Percentiles rank a stretch among this genome's conserved stretches.
phyloP scores from a whole-genome alignment of 163 green algal species.

The Botryococcus braunii region DNA sequence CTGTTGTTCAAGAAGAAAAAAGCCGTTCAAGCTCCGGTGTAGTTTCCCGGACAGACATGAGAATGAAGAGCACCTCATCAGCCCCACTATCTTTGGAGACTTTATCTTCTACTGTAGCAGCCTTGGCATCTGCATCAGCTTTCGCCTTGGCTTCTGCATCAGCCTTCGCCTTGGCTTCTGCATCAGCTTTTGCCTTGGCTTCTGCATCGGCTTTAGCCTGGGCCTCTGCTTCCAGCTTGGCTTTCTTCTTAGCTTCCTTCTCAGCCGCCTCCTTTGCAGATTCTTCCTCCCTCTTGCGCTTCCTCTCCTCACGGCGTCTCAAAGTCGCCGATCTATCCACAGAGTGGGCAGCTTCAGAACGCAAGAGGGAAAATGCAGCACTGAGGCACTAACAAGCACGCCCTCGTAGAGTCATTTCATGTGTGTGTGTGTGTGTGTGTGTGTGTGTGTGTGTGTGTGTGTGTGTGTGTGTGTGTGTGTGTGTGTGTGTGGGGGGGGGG shows the following conservation, averaged over 20 bases:
- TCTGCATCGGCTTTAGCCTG: background rate
- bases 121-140: background rate
- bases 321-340: slow-evolving; percentile 11
- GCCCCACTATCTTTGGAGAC: no score
- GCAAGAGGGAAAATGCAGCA: background rate
- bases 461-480: no score
- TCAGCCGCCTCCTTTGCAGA: background rate
- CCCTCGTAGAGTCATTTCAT: no score
- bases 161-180: background rate
- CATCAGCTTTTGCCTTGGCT: background rate
- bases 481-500: no score
- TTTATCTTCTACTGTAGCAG: no score
- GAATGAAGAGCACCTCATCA: no score
- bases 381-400: background rate
- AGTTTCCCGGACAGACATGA: no score
- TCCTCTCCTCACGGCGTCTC: slow-evolving; percentile 19
- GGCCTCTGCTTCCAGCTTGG: background rate
- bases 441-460: no score
- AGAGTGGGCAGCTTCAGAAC: background rate
- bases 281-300: slow-evolving; percentile 15
- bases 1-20: no score
- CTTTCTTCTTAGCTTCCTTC: background rate
- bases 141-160: background rate
- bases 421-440: no score
- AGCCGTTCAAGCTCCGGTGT: no score